phyloP scores from a whole-genome alignment of 805 yeast genomes.

The Pichia thaimueangensis region DNA sequence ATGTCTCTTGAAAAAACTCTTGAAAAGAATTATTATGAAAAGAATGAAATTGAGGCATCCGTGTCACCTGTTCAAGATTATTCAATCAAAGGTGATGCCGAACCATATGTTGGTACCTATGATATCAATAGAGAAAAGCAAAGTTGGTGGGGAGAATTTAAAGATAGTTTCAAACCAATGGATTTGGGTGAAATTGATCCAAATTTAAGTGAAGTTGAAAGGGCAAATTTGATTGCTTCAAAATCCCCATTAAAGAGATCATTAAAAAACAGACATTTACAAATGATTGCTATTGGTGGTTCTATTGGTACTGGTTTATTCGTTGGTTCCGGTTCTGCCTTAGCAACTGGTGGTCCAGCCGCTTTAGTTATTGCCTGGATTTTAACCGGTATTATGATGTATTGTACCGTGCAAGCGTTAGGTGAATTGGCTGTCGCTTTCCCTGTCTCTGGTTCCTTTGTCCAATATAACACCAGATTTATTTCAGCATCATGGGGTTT shows the following conservation, averaged over 20 bases:
- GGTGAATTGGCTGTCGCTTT: conserved; percentile 60
- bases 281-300: conserved; percentile 81
- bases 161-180: conserved; percentile 28
- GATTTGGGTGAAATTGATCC: conserved; percentile 37
- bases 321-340: conserved; percentile 62
- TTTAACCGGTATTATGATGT: conserved; percentile 54
- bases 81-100: not conserved
- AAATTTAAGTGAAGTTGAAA: conserved; percentile 38
- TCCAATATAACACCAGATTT: conserved; percentile 53
- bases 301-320: conserved; percentile 80
- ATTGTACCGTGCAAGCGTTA: conserved; percentile 55
- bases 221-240: conserved; percentile 41
- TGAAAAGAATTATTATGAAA: conserved; percentile 14
- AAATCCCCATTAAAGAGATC: conserved; percentile 45
- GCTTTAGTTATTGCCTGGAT: conserved; percentile 55
- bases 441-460: conserved; percentile 60
- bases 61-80: conserved; percentile 19
- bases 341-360: conserved; percentile 69
- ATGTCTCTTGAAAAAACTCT: conserved; percentile 13
- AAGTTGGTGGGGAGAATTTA: conserved; percentile 20
- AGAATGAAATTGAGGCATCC: conserved; percentile 21
- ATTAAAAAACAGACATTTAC: conserved; percentile 59
- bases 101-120: conserved; percentile 9
- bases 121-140: not conserved
- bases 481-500: conserved; percentile 55